Percentiles rank a stretch among this genome's conserved stretches.
These are phyloP conservation scores for Parvularia atlantis DNA, from an alignment of 78 protist genomes.

Conservation along the genomic window DNA sequence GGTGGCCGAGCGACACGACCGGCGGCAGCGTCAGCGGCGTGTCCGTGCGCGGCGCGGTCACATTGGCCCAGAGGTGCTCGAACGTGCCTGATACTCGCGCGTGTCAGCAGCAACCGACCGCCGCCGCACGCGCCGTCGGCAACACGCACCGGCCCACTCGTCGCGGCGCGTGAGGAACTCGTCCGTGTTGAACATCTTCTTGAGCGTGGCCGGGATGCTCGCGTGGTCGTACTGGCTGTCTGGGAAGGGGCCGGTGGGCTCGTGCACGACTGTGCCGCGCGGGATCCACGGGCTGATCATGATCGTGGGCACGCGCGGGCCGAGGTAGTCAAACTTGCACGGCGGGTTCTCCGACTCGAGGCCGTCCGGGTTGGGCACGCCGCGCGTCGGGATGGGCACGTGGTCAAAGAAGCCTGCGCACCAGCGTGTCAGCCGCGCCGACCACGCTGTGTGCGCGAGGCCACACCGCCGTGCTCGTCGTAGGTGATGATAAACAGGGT, in stretches of 20 bases:
- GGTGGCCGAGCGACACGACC: too few species aligned
- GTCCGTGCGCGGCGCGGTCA: not conserved
- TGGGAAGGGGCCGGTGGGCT: not conserved
- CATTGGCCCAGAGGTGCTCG: too few species aligned
- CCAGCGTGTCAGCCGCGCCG: too few species aligned
- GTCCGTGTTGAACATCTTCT: not conserved
- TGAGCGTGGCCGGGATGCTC: slow-evolving; percentile 21
- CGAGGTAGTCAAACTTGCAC: not conserved
- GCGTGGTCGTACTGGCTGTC: slow-evolving; percentile 4
- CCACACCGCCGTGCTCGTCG: slow-evolving; percentile 57
- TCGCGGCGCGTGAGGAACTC: slow-evolving; percentile 29
- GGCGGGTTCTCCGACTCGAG: not conserved
- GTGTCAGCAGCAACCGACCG: too few species aligned
- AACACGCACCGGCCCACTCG: slow-evolving; percentile 44
- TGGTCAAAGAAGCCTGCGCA: slow-evolving; percentile 27
- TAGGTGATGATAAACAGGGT: slow-evolving; percentile 34
- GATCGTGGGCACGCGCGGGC: slow-evolving; percentile 18
- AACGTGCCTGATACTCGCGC: too few species aligned
- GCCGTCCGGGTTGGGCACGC: slow-evolving; percentile 27
- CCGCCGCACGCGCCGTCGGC: too few species aligned
- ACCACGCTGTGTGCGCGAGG: too few species aligned
- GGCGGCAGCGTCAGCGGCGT: too few species aligned
- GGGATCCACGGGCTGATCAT: slow-evolving; percentile 14
- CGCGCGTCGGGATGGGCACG: slow-evolving; percentile 22
- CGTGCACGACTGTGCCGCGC: not conserved